Base-by-base conservation (phyloP, 208 protist genomes). In the Angomonas deanei region DNA sequence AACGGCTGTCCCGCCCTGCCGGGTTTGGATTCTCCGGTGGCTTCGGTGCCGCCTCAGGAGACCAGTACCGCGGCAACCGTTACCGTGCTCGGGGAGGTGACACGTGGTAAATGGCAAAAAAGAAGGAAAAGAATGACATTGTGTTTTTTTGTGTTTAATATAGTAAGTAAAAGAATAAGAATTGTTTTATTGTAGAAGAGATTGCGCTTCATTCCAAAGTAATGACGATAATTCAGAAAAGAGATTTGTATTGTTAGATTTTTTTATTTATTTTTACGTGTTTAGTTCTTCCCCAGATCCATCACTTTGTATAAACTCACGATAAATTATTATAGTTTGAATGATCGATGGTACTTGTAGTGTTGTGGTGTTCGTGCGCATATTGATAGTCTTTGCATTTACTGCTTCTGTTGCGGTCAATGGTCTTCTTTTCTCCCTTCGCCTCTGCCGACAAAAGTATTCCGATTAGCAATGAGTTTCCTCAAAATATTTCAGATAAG, bases 1-100 rank as follows among this genome's bases (percentile, higher is more conserved):
- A 88, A 34, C 71, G 74, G 17, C 74, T 82, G 32, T 38, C 52
- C 21, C 73, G 76, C n/a, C 42, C 66, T n/a, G 75, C 76, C 28
- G 72, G 68, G 31, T 78, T 73, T 23, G 58, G 61, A 26, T 78
- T 84, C 27, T 60, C 70, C 19, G 60, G 79, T 33, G 59, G 59
- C 13, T 67, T 78, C 28, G 64, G 59, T 21, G 27, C 52, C 17
- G 66, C 68, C 50, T 4, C 50, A 34, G 81, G 77, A 0, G 57
- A 19, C 17, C 81, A 81, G 17, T 78, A 80, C 59, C 80, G 82
- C 33, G 26, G 72, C 0, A 77, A 81, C 64, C 28, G 30, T 8
- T 48, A 64, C 56, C 21, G 13, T 3, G 17, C n/a, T n/a, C 15
- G 34, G 34, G 42, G 5, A n/a, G 15, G 3, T 26, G 19, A 42